Conservation (phyloP, 2,329 filamentous ascomycete genomes). For the Aspergillus japonicus region DNA sequence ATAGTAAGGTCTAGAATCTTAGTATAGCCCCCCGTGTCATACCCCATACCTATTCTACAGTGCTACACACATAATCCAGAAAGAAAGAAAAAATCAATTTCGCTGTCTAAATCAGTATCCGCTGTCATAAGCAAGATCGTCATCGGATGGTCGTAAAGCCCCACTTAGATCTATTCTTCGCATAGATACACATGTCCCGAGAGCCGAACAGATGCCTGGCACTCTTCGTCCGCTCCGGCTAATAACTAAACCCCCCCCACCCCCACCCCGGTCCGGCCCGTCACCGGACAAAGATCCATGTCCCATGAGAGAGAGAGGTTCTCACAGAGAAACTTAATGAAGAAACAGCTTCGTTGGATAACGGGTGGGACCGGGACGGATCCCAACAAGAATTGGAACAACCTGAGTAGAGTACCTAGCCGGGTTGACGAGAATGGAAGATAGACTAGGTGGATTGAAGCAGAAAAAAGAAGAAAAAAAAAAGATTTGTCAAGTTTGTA, state of each 20-base stretch:
- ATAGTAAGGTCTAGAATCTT: too few species aligned
- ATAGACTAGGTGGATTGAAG: slow-evolving; percentile 11
- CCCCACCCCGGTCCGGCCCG: neutral
- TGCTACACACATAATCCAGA: too few species aligned
- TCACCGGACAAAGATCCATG: slow-evolving; percentile 14
- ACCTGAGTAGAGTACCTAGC: slow-evolving; percentile 1
- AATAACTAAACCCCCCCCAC: neutral
- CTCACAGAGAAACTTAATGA: slow-evolving; percentile 6
- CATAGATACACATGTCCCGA: neutral
- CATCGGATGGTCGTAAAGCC: neutral
- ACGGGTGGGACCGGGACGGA: slow-evolving; percentile 5
- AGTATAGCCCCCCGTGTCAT: too few species aligned
- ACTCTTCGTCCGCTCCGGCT: neutral
- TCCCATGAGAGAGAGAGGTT: slow-evolving; percentile 7
- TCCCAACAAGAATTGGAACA: slow-evolving; percentile 11
- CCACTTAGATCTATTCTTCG: slow-evolving; percentile 2
- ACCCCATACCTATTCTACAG: too few species aligned
- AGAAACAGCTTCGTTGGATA: slow-evolving; percentile 16
- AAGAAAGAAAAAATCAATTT: neutral
- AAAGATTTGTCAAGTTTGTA: slow-evolving; percentile 17
- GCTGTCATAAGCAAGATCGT: slow-evolving; percentile 13
- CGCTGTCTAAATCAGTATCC: slow-evolving; percentile 4
- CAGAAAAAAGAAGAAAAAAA: neutral
- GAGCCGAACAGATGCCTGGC: neutral
- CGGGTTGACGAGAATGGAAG: slow-evolving; percentile 13